Evolutionary conservation across 1,284 basidiomycete genomes (phyloP), one percentile per base, ranked within the genome.

Genomic region (Microbotryum lychnidis-dioicae): DNA sequence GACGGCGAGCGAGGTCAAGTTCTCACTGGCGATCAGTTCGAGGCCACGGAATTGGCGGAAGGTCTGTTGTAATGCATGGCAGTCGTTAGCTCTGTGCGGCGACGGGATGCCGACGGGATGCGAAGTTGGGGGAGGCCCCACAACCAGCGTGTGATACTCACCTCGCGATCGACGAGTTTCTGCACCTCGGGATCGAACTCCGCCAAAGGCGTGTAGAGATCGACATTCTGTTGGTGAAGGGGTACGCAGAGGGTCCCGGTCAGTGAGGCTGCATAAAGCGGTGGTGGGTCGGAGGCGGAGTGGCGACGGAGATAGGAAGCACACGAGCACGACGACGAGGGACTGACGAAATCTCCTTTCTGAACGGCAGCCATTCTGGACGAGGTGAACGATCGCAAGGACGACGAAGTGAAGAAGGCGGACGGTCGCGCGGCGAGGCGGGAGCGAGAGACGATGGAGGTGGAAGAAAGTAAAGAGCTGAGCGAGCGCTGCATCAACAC

Each of bases 101-200:
- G 44, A 25, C 33, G 0, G 33, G n/a, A 23, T 51, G 50, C 23
- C 23, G 47, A 56, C 48, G 20, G 9, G 10, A 9, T 46, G 25
- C n/a, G 42, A 48, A 21, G 37, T 54, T 49, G 57, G 49, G 20
- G 18, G 25, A 31, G 31, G 31, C 31, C 31, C 7, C 6, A 31
- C 31, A 9, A 31, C 31, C 9, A 31, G 8, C 8, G 31, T 31
- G 31, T 9, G 31, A 31, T 10, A 31, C 66, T 56, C 46, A 68
- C 67, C 83, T 98, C 94, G 82, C 96, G 91, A 81, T 98, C 92
- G 79, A 98, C 91, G 81, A 98, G 89, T 77, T 91, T 88, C 78
- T 92, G 84, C 72, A 98, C 86, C 78, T 89, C 90, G 64, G 93
- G 93, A 79, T 97, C 93, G 73, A 86, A 83, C 82, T 97, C 85